Conservation (phyloP, 1,284 basidiomycete species). For the Sanghuangporus weigelae region DNA sequence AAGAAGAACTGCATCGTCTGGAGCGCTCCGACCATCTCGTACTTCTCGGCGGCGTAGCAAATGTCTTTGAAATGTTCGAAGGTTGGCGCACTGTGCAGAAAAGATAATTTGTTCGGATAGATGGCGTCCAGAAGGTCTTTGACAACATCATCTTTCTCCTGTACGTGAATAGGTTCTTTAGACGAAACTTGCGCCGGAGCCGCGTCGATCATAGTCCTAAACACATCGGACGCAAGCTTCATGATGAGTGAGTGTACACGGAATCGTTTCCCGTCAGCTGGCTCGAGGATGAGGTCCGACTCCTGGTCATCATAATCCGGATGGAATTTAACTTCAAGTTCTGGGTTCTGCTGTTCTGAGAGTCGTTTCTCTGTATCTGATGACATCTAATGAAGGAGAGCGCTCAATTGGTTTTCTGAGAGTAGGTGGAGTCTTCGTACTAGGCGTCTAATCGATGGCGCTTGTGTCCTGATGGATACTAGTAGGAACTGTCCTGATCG, state of each 20-base stretch:
- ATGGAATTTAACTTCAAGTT: background rate
- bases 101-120: conserved; percentile 5
- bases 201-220: background rate
- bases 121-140: conserved; percentile 3
- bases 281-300: conserved; percentile 11
- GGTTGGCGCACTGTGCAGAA: background rate
- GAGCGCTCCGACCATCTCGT: background rate
- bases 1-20: background rate
- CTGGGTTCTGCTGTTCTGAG: background rate
- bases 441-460: no score
- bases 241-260: conserved; percentile 10
- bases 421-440: no score
- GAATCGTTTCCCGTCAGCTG: conserved; percentile 9
- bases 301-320: background rate
- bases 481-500: no score
- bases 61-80: background rate
- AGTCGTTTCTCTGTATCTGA: background rate
- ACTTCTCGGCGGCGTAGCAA: background rate
- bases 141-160: conserved; percentile 1
- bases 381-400: background rate
- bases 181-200: background rate
- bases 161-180: background rate
- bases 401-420: no score
- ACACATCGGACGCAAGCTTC: conserved; percentile 8
- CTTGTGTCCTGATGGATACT: no score